Evolutionary conservation across 768 basidiomycete species (phyloP), one percentile per base, ranked within the genome.

Genomic region (Megacollybia marginata): DNA sequence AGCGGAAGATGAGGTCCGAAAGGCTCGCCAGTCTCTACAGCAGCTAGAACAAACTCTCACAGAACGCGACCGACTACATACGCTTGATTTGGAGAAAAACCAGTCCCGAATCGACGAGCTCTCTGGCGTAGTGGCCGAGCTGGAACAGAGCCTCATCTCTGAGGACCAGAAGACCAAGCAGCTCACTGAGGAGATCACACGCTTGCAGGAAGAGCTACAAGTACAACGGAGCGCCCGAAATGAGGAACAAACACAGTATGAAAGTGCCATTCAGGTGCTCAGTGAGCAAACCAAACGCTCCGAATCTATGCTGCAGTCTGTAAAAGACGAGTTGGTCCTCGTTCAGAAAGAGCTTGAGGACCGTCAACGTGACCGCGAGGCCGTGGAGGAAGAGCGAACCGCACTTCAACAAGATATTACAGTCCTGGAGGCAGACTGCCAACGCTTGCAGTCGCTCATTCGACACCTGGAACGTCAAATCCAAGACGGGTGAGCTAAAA

Each of bases 391-490:
- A 42, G 83, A 87, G 64, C 80, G 73, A 53, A 64, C 61, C 1
- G 47, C 60, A 9, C 62, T 84, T 13, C 80, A 86, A 52, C 69
- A 72, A 44, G 70, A 82, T 55, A 72, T 74, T 43, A 86, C 83
- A 0, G 64, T 67, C 12, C 65, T 87, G 23, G 77, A 78, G 52
- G 82, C 85, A 2, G 83, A 88, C 57, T 62, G 79, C 11, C 84
- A 88, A 62, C 78, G 81, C 34, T 73, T 71, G 9, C 67, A 76
- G 43, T 86, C 87, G 6, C 63, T 85, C 49, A 70, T 69, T 35
- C 76, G 82, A 50, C 80, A 76, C 62, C 59, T 85, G 47, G 84
- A 90, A 63, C 73, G 71, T 56, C 80, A 85, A 59, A 60, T 76
- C 36, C 76, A 76, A 58, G 83, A 87, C 48, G 75, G 74, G 88